phyloP scores from a whole-genome alignment of 768 basidiomycete genomes.

The Lactifluus piperatus region DNA sequence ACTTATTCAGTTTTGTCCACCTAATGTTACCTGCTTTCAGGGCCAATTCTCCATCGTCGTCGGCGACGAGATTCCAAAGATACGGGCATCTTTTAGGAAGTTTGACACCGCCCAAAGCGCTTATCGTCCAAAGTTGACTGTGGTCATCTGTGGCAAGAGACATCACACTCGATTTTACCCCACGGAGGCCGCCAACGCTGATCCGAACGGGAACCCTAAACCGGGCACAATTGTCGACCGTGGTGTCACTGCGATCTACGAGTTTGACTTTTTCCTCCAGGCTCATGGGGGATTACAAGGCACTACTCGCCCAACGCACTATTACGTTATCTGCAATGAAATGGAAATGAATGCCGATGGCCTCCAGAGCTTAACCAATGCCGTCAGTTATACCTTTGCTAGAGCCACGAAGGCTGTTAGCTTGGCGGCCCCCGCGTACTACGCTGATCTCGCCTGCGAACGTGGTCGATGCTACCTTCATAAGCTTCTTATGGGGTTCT shows the following conservation, averaged over 20 bases:
- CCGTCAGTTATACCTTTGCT: conserved; percentile 47
- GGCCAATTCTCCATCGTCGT: conserved; percentile 44
- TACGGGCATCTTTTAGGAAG: conserved; percentile 34
- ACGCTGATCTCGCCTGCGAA: conserved; percentile 44
- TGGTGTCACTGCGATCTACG: conserved; percentile 45
- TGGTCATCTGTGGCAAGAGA: conserved; percentile 49
- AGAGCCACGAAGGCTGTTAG: conserved; percentile 49
- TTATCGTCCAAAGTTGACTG: conserved; percentile 42
- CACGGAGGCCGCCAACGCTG: conserved; percentile 35
- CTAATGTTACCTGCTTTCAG: conserved; percentile 21
- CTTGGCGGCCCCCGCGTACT: conserved; percentile 37
- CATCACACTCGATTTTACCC: conserved; percentile 53
- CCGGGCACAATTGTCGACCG: conserved; percentile 49
- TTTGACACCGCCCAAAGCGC: conserved; percentile 29
- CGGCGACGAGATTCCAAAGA: conserved; percentile 35
- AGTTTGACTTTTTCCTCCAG: conserved; percentile 49
- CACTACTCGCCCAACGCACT: conserved; percentile 45
- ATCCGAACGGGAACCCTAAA: conserved; percentile 40
- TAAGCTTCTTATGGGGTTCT: conserved; percentile 38
- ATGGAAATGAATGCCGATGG: conserved; percentile 40
- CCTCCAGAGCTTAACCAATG: conserved; percentile 47
- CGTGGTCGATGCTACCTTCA: conserved; percentile 46
- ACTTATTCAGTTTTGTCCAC: neutral
- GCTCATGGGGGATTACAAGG: conserved; percentile 40
- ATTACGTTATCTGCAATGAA: conserved; percentile 49